Conservation (phyloP, 306 rosid genomes). For the Vigna radiata region DNA sequence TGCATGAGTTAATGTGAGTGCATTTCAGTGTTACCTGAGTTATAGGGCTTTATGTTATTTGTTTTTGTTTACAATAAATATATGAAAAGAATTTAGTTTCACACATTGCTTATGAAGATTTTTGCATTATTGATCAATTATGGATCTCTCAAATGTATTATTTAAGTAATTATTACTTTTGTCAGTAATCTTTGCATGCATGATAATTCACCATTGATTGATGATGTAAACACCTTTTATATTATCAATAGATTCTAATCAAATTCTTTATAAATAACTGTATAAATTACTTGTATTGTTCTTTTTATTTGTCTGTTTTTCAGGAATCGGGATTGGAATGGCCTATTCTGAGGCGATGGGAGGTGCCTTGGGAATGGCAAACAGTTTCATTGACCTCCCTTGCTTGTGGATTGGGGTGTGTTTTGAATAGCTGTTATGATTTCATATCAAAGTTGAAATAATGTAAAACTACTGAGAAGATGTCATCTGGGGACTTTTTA, state of each 20-base stretch:
- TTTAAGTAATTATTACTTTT: not conserved
- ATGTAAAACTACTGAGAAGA: not conserved
- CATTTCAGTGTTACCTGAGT: not conserved
- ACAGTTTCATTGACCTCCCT: constrained; percentile 81
- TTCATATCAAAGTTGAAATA: constrained; percentile 32
- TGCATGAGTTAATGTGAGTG: constrained; percentile 2
- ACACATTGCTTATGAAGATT: no score
- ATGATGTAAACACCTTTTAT: not conserved
- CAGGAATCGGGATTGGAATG: constrained; percentile 67
- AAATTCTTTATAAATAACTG: not conserved
- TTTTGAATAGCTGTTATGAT: constrained; percentile 26
- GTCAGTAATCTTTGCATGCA: not conserved
- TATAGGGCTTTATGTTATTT: not conserved
- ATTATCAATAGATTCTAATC: not conserved
- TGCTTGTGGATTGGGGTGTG: constrained; percentile 93
- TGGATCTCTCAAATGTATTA: not conserved
- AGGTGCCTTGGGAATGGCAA: constrained; percentile 99
- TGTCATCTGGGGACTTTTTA: not conserved
- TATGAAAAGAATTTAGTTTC: not conserved
- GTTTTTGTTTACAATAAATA: not conserved
- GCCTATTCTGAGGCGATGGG: constrained; percentile 90
- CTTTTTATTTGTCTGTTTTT: constrained; percentile 7
- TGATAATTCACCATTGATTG: not conserved
- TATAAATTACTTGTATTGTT: constrained; percentile 11
- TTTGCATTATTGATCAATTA: not conserved